A percentile compares a stretch with the other conserved stretches of the same genome.
These are phyloP conservation scores for Xylariaceae sp. DNA, from an alignment of 2,329 filamentous ascomycete genomes.

Conservation along the genomic window DNA sequence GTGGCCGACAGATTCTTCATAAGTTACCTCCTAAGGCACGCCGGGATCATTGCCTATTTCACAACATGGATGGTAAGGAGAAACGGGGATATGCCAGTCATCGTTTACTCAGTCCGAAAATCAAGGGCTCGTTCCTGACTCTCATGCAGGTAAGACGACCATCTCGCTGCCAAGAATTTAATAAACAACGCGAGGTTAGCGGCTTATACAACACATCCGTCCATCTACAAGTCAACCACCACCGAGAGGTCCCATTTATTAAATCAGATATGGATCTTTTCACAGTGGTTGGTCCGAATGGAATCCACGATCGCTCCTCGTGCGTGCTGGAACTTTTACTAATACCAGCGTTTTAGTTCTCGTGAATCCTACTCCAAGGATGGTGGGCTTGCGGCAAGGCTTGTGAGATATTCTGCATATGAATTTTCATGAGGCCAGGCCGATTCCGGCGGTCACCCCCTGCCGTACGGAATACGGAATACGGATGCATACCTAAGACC, in stretches of 20 bases:
- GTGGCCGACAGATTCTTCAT: too few relatives aligned
- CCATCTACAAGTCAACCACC: too few relatives aligned
- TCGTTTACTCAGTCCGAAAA: too few relatives aligned
- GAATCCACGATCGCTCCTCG: neutral
- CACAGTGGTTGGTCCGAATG: neutral
- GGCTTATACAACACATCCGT: neutral
- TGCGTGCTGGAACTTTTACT: neutral
- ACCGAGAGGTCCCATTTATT: neutral
- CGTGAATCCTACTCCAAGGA: neutral
- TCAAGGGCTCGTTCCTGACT: neutral
- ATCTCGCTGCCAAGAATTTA: neutral
- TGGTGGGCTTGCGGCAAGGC: neutral
- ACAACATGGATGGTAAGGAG: too few relatives aligned
- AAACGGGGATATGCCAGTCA: too few relatives aligned
- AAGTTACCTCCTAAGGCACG: too few relatives aligned
- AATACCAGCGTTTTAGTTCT: neutral
- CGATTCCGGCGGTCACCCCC: neutral
- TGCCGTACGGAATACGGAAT: too few relatives aligned
- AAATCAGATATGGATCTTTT: neutral
- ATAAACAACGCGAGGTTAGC: neutral
- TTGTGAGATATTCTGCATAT: neutral
- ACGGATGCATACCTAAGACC: too few relatives aligned
- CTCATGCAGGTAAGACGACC: neutral
- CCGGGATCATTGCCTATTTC: too few relatives aligned
- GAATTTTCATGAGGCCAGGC: neutral